Conservation (phyloP, 305 asterid species). For the Plantago coronopus region DNA sequence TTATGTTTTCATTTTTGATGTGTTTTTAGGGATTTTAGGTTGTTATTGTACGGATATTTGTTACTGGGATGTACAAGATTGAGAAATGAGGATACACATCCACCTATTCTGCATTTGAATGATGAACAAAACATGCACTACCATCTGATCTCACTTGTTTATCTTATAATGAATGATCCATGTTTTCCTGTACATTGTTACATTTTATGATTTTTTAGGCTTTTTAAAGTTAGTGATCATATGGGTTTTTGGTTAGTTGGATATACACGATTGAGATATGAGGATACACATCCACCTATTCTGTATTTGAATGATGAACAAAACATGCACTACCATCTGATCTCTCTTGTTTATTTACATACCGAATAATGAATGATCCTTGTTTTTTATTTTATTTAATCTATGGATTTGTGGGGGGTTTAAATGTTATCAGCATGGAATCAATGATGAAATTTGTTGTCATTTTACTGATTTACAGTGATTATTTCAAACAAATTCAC, state of each 20-base stretch:
- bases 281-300: constrained; percentile 41
- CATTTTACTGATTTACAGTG: constrained; percentile 33
- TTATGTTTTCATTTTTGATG: too few species aligned
- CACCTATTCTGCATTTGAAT: constrained; percentile 43
- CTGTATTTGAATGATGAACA: constrained; percentile 50
- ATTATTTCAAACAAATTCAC: constrained; percentile 40
- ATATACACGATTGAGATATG: constrained; percentile 31
- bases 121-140: constrained; percentile 63
- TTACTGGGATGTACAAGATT: constrained; percentile 9
- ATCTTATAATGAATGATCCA: too few species aligned
- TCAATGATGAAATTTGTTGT: constrained; percentile 36
- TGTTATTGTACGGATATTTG: too few species aligned
- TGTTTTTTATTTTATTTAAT: neutral
- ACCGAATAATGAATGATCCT: too few species aligned
- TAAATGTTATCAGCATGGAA: neutral
- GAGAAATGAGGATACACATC: constrained; percentile 44
- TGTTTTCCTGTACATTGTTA: neutral
- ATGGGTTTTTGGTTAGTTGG: neutral
- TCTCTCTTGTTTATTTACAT: constrained; percentile 27
- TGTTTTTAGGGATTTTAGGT: neutral
- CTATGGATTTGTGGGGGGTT: neutral
- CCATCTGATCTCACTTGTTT: constrained; percentile 55
- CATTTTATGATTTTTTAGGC: neutral
- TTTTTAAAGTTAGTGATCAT: too few species aligned
- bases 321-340: constrained; percentile 76